phyloP scores from a whole-genome alignment of 257 asterid genomes.

The Jacaranda copaia region DNA sequence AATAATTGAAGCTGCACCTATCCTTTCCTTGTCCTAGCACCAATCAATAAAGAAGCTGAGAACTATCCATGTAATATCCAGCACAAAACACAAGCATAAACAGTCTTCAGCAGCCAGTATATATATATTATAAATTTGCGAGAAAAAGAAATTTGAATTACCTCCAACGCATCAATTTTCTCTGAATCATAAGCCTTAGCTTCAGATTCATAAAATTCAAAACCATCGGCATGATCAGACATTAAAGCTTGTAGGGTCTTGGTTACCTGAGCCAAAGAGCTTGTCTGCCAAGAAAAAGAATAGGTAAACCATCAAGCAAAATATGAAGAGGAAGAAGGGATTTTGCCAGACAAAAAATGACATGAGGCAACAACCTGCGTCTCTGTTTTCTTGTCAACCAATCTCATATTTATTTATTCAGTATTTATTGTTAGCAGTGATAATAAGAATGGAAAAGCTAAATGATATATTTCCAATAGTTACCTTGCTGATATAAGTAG shows the following conservation, averaged over 20 bases:
- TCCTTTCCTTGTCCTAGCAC: conserved; percentile 13
- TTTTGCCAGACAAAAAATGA: conserved; percentile 25
- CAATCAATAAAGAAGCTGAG: conserved; percentile 8
- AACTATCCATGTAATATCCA: neutral
- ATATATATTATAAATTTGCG: conserved; percentile 11
- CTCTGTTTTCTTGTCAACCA: neutral
- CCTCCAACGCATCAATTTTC: conserved; percentile 96
- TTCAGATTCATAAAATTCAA: conserved; percentile 65
- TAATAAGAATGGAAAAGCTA: conserved; percentile 11
- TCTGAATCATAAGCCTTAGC: conserved; percentile 73
- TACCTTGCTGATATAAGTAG: conserved; percentile 82
- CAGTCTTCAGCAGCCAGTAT: neutral
- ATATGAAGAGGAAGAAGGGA: conserved; percentile 16
- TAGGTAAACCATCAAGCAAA: conserved; percentile 14
- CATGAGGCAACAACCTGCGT: conserved; percentile 29
- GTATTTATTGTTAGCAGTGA: conserved; percentile 5
- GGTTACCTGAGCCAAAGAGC: conserved; percentile 67
- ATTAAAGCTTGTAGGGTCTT: conserved; percentile 70
- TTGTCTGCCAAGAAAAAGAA: conserved; percentile 56
- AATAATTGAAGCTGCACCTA: conserved; percentile 18
- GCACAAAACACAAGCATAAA: conserved; percentile 23
- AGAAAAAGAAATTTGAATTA: conserved; percentile 37
- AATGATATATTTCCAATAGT: conserved; percentile 20
- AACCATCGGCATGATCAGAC: conserved; percentile 67
- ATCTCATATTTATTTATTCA: neutral